Evolutionary conservation across 495 filamentous ascomycete genomes (phyloP), one percentile per base, ranked within the genome.

Genomic region (Penicillium daleae): DNA sequence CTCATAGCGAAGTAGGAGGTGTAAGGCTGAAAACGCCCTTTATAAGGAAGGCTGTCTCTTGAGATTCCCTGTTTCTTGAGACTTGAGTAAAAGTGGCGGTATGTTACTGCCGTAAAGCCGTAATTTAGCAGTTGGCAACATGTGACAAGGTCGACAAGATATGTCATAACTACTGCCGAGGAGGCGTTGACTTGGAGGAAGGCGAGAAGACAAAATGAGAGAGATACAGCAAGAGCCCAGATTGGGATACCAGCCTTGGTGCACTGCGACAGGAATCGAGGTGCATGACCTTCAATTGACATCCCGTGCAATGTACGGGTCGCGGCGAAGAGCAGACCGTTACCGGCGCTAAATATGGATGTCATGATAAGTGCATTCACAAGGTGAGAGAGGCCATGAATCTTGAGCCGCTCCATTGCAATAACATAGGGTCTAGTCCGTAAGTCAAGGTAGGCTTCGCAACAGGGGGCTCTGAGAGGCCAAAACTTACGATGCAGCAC

Each of bases 31-130:
- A 70, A 69, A 0, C 61, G 58, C 22, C 71, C 72, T 10, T 58
- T 27, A 42, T 74, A 79, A 1, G 76, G 75, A 0, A 79, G 49
- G 0, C 40, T 62, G 2, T 57, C 35, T 8, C 78, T 71, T 33
- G 65, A 64, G 21, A 82, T 61, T 0, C 74, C 76, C 56, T 78
- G 76, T 6, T 48, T 55, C n/a, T 67, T 61, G 22, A 74, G 57
- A 2, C 77, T 71, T 4, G 64, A 54, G 52, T 77, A 70, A 63
- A 79, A 78, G 35, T 68, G 66, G 10, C 76, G 53, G 55, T 77
- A 89, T 1, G 85, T 88, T 7, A 84, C 62, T 40, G 71, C 74
- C 61, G 84, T 85, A 67, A 80, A 71, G 44, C 74, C 64, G 66
- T 74, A 78, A 60, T 79, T 74, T 26, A 77, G 68, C 13, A 79